Base-by-base conservation (phyloP, 371 early-diverging fungal genomes). In the Rhizopus delemar region DNA sequence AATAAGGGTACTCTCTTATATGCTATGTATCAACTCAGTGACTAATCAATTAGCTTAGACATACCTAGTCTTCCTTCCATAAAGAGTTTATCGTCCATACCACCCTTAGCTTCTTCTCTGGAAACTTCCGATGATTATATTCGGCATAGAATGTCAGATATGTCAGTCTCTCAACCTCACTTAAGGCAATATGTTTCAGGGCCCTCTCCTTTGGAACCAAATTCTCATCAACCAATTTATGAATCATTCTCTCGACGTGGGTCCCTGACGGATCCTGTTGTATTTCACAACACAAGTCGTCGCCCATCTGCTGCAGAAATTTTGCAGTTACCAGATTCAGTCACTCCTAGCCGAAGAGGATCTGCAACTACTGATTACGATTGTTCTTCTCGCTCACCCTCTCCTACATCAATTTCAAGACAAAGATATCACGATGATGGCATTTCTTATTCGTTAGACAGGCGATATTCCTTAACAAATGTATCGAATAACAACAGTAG, bases 121-220 rank as follows among this genome's bases (percentile, higher is more conserved):
- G 22, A 22, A 22, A 22, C 73, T 35, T 54, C 72, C 8, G 79
- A 79, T 56, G 79, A 79, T 41, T 70, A 65, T 35, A 61, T 79
- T 46, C 72, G 76, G 51, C 76, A 76, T 49, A 57, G 79, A 7
- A 65, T 79, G 69, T 79, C 79, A 7, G 76, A 72, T 53, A 74
- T 79, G 76, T 70, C 70, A 31, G 69, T 78, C 8, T 66, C 63
- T 36, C 53, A 51, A 41, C 52, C 57, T 41, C 56, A 41, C 29
- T 13, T 41, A 28, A 16, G 48, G 8, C 48, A 48, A 48, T 29
- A 48, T 29, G 48, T 38, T 38, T 38, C 39, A 38, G 39, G 39
- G 5, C 39, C 39, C 11, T 59, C 51, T 62, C 74, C 38, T 66
- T 68, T 75, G 41, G 80, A 77, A 53, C 77, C 77, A 5, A 55